A percentile compares a stretch with the other conserved stretches of the same genome.
phyloP scores from a whole-genome alignment of 176 grass and related monocot species.

The Oryza longistaminata region DNA sequence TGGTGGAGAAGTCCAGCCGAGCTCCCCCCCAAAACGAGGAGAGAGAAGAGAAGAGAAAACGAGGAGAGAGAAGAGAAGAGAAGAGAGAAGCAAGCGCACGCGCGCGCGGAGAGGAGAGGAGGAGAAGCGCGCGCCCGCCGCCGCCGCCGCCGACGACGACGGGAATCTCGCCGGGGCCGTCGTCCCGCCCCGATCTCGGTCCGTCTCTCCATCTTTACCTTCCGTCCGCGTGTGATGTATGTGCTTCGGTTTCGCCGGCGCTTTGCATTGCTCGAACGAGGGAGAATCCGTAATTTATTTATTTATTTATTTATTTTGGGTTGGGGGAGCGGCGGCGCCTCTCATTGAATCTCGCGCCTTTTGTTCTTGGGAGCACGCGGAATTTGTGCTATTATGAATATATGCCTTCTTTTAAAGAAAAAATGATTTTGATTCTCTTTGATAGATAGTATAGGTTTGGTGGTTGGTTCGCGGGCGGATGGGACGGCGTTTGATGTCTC shows the following conservation, averaged over 20 bases:
- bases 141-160: neutral
- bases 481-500: neutral
- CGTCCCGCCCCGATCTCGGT: constrained; percentile 32
- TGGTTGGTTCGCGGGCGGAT: neutral
- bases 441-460: neutral
- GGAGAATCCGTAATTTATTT: neutral
- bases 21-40: neutral
- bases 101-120: neutral
- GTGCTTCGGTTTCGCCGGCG: no score
- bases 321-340: no score
- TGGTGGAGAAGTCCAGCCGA: neutral
- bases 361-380: neutral
- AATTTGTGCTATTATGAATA: neutral
- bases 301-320: neutral
- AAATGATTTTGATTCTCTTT: neutral
- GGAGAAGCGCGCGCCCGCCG: neutral
- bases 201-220: neutral
- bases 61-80: neutral
- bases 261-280: neutral
- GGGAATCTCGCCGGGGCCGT: constrained; percentile 14
- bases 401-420: no score
- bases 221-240: no score
- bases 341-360: neutral
- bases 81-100: no score
- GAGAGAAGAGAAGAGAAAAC: neutral